phyloP scores from a whole-genome alignment of 73 alveolate species.

The Paramecium caudatum region DNA sequence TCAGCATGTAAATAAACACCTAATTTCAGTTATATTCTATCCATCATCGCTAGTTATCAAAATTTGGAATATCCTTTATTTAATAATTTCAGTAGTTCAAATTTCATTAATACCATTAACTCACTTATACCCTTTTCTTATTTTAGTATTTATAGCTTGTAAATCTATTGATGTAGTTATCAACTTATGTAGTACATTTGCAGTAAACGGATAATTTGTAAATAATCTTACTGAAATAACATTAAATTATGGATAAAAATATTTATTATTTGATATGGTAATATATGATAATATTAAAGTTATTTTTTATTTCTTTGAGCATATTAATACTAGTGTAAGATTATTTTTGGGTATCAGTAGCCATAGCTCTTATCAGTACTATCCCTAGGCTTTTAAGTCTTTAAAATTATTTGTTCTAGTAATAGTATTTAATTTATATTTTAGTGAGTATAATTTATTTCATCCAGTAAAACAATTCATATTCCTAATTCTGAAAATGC shows the following conservation, averaged over 20 bases:
- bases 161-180: background rate
- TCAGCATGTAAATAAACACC: background rate
- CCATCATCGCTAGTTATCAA: background rate
- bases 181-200: background rate
- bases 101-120: background rate
- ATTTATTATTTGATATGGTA: slow-evolving; percentile 24
- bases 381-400: background rate
- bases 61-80: slow-evolving; percentile 6
- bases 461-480: background rate
- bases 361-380: background rate
- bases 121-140: background rate
- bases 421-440: background rate
- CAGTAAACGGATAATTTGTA: background rate
- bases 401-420: background rate
- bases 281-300: too few relatives aligned
- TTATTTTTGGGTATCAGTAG: too few relatives aligned
- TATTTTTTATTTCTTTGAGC: too few relatives aligned
- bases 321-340: too few relatives aligned
- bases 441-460: slow-evolving; percentile 3
- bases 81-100: background rate
- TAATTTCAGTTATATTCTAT: background rate
- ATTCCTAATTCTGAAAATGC: background rate
- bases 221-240: background rate
- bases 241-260: background rate
- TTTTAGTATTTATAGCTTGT: background rate